Evolutionary conservation across 78 protist genomes (phyloP), one percentile per base, ranked within the genome.

Genomic region (Dictyostelium firmibasis): DNA sequence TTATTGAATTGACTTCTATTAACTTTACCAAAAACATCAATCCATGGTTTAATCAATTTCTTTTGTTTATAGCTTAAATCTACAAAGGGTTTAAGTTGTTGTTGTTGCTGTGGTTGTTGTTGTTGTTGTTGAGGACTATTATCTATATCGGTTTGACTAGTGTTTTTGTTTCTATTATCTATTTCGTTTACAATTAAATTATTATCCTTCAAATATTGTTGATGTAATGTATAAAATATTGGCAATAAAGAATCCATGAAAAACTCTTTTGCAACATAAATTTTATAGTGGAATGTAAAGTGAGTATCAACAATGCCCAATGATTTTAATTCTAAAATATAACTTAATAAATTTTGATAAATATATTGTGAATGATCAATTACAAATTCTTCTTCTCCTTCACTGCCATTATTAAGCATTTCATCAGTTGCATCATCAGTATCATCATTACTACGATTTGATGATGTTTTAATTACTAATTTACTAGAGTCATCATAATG

Each of bases 41-140:
- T 7, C 85, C 85, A 81, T 10, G 85, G 85, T 81, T 81, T 81
- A 20, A 50, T 47, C 33, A 81, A 14, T n/a, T 20, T 18, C 60
- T 31, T 81, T 6, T 27, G 20, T 13, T 53, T 47, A 41, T 41
- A 41, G 29, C 20, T 67, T 67, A 67, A 67, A 67, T 27, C 29
- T 16, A 27, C 6, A n/a, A 27, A 27, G 7, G 29, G 29, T 67
- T 6, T 23, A 23, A 60, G 4, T 60, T 60, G 29, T 20, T 60
- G n/a, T 20, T 60, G 9, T 25, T 27, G 14, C 8, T 67, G 14
- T 27, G 25, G 14, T 64, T 64, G n/a, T 64, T 64, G 29, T 6
- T 0, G 4, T 64, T 64, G 27, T 23, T 6, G n/a, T 25, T 64
- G 27, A 5, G 2, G 44, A 41, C 4, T 2, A 41, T 41, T 41